Conservation (phyloP, 495 filamentous ascomycete genomes). For the Xylaria sp. region DNA sequence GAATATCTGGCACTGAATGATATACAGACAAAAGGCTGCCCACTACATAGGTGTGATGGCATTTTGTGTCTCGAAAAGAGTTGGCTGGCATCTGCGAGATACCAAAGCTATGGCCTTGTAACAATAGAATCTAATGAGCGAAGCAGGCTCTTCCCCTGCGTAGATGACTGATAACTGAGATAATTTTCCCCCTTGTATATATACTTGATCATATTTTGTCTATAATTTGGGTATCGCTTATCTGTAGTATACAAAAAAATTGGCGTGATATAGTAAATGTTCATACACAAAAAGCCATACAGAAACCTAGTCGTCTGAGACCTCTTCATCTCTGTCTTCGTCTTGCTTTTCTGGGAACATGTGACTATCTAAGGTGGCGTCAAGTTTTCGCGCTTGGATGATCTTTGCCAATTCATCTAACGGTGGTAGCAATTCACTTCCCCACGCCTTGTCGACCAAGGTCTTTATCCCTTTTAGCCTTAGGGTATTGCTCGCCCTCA, state of each 20-base stretch:
- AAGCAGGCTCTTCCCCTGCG: background rate
- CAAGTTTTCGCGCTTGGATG: background rate
- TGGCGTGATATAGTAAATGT: background rate
- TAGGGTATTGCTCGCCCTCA: conserved; percentile 34
- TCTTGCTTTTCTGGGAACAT: background rate
- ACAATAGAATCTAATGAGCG: conserved; percentile 28
- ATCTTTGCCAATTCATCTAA: conserved; percentile 27
- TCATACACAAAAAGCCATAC: background rate
- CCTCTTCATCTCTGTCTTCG: background rate
- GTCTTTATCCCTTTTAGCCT: conserved; percentile 37
- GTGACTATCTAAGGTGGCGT: background rate
- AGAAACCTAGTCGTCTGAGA: background rate
- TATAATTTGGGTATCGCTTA: conserved; percentile 17
- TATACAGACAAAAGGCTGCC: background rate
- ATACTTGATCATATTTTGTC: background rate
- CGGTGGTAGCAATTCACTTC: conserved; percentile 39
- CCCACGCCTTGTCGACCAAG: conserved; percentile 44
- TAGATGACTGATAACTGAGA: background rate
- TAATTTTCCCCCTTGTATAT: background rate
- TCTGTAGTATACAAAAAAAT: conserved; percentile 13
- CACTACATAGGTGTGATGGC: background rate
- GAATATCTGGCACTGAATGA: background rate
- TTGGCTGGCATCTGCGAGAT: background rate
- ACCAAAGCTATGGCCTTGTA: conserved; percentile 21
- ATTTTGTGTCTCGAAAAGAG: conserved; percentile 5